Evolutionary conservation across 2,329 filamentous ascomycete species (phyloP).

Genomic region (Lachnellula subtilissima): DNA sequence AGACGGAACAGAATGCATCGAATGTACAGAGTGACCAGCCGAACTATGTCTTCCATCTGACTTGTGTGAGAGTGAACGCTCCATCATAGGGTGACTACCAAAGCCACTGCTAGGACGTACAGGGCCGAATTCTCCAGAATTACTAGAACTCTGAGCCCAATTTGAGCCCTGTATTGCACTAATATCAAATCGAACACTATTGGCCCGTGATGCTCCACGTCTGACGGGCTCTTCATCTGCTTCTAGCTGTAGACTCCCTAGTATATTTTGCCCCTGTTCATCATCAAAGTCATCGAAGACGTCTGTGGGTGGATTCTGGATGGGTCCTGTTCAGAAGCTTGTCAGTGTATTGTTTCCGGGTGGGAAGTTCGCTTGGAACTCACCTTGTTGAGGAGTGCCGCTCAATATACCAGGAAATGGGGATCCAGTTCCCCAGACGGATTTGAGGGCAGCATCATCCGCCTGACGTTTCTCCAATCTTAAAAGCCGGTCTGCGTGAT

Average conservation of each 20-base stretch:
- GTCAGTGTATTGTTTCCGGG: constrained; percentile 12
- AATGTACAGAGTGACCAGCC: constrained; percentile 73
- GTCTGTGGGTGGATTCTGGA: constrained; percentile 74
- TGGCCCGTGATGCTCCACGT: constrained; percentile 84
- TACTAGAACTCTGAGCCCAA: constrained; percentile 77
- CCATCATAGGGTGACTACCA: constrained; percentile 74
- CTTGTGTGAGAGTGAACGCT: constrained; percentile 88
- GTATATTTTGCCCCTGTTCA: constrained; percentile 73
- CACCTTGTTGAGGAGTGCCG: constrained; percentile 83
- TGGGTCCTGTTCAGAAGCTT: constrained; percentile 54
- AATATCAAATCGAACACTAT: constrained; percentile 96
- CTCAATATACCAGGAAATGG: constrained; percentile 84
- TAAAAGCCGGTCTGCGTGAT: constrained; percentile 57
- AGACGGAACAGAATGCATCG: constrained; percentile 66
- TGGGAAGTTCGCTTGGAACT: constrained; percentile 29
- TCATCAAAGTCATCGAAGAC: constrained; percentile 84
- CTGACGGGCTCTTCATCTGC: constrained; percentile 81
- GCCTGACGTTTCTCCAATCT: constrained; percentile 63
- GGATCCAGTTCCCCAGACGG: constrained; percentile 85
- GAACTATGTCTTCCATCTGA: constrained; percentile 95
- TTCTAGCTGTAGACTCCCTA: constrained; percentile 79
- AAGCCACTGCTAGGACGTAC: constrained; percentile 74
- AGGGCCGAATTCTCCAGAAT: constrained; percentile 77
- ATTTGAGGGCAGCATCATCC: constrained; percentile 67
- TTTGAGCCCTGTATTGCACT: constrained; percentile 84